Evolutionary conservation across 2,329 filamentous ascomycete genomes (phyloP).

Genomic region (Huntiella abstrusa): DNA sequence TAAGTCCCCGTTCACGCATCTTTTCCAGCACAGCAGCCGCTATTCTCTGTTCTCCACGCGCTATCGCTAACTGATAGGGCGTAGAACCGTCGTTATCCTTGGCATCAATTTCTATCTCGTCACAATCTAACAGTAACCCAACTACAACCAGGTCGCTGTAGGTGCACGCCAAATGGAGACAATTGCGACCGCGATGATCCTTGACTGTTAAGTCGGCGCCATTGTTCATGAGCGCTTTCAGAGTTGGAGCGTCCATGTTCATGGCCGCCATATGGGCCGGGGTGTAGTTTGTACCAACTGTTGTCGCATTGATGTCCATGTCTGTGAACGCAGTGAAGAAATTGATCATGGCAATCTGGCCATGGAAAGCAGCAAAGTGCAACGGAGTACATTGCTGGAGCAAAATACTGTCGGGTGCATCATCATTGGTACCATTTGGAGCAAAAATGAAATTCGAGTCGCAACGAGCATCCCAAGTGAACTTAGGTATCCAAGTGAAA

Average conservation of each 20-base stretch:
- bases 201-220: neutral
- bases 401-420: neutral
- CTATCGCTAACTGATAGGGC: neutral
- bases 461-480: conserved; percentile 10
- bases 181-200: no score
- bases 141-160: no score
- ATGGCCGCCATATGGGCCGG: conserved; percentile 13
- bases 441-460: conserved; percentile 10
- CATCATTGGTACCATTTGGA: conserved; percentile 3
- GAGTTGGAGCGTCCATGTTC: conserved; percentile 14
- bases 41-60: neutral
- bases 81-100: neutral
- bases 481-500: neutral
- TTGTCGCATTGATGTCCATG: conserved; percentile 4
- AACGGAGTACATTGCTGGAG: conserved; percentile 6
- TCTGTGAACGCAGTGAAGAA: conserved; percentile 8
- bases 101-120: neutral
- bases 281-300: conserved; percentile 1
- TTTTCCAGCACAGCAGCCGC: neutral
- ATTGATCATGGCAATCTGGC: conserved; percentile 8
- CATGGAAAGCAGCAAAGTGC: conserved; percentile 12
- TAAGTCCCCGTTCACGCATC: no score
- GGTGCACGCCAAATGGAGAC: no score
- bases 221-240: conserved; percentile 18
- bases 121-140: neutral